Evolutionary conservation across 805 yeast species (phyloP), one percentile per base, ranked within the genome.

Genomic region (Barnettozyma wickerhamii): DNA sequence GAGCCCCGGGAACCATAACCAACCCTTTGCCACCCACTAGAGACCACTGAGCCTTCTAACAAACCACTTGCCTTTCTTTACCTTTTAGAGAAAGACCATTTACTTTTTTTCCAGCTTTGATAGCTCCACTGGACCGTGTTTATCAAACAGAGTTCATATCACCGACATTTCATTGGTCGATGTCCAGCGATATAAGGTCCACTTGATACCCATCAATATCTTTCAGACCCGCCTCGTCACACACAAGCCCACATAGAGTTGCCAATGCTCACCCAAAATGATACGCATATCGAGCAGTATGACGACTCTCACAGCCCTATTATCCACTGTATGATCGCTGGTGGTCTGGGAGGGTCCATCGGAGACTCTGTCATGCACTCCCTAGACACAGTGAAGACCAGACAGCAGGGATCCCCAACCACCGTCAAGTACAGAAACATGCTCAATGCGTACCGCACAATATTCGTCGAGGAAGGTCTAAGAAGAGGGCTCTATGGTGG

Each of bases 351-450:
- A 7, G 99, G 98, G 1, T 81, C 86, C 40, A 76, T 90, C 29
- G 98, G 97, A 12, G 99, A 91, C 55, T 74, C 93, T 2, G 66
- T 78, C 23, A 93, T 93, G 97, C 97, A 93, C 63, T 90, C 98
- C 0, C 65, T 93, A 27, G 99, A 93, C 58, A 93, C 99, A 0
- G 96, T 93, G 24, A 93, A 93, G 60, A 93, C 99, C 2, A 72
- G 99, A 47, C 99, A 93, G 60, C 99, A 93, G 59, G 98, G 96
- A n/a, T 85, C 95, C 4, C 81, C 85, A 18, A 68, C 71, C 48
- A 72, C 72, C 17, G 48, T 67, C 6, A 84, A 86, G 60, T 91
- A 91, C 62, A 73, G 66, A 45, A 80, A 75, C 52, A 88, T 89
- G 81, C 53, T 82, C 7, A 74, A 78, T 10, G 95, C 97, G 0